phyloP scores from a whole-genome alignment of 805 yeast species.

The Wickerhamiella brachini region DNA sequence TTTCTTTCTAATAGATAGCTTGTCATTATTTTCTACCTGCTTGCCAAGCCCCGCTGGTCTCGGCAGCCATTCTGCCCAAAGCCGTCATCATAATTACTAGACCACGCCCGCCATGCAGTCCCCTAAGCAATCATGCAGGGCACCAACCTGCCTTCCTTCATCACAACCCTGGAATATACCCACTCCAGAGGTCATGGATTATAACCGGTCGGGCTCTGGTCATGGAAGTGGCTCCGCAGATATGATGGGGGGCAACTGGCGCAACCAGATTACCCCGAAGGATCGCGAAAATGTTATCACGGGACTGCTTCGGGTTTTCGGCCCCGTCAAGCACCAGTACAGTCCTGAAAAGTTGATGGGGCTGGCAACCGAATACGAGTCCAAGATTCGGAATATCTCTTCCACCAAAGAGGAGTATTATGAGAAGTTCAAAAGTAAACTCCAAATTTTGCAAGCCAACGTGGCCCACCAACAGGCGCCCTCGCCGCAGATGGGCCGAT shows the following conservation, averaged over 20 bases:
- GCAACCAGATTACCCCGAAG: slow-evolving; percentile 8
- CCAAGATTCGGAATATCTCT: slow-evolving; percentile 19
- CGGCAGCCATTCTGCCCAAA: not conserved
- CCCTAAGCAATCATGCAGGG: not conserved
- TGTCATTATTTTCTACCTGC: not conserved
- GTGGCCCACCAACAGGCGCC: slow-evolving; percentile 8
- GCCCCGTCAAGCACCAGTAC: slow-evolving; percentile 16
- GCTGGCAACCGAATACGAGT: slow-evolving; percentile 24
- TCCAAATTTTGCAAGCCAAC: slow-evolving; percentile 6
- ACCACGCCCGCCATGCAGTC: not conserved
- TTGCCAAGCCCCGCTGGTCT: too few relatives aligned
- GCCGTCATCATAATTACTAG: not conserved
- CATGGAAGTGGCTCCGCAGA: not conserved
- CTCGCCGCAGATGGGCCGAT: slow-evolving; percentile 12
- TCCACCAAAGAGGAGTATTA: slow-evolving; percentile 19
- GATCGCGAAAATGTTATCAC: slow-evolving; percentile 13
- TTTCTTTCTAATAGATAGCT: too few relatives aligned
- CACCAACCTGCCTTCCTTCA: not conserved
- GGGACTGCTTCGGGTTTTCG: slow-evolving; percentile 11
- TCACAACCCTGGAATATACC: not conserved
- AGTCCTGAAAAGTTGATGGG: slow-evolving; percentile 21
- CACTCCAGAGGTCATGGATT: not conserved
- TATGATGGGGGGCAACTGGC: slow-evolving; percentile 9
- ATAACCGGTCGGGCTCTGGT: not conserved
- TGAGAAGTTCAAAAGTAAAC: slow-evolving; percentile 9